Conservation (phyloP, 768 basidiomycete species). For the Rhizopogon vulgaris region DNA sequence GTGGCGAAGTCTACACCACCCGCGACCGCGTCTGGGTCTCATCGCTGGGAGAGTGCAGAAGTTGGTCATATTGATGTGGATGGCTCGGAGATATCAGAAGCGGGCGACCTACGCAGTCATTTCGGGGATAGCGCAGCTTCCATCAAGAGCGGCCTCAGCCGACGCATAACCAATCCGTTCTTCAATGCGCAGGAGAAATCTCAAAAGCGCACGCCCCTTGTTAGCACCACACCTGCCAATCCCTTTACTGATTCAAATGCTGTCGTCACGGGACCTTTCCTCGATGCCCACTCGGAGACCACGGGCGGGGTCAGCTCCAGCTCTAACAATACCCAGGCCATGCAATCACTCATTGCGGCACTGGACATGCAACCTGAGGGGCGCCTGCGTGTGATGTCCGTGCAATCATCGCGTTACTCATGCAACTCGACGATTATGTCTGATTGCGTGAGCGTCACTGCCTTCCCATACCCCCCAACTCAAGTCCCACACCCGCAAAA, state of each 20-base stretch:
- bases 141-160: constrained; percentile 7
- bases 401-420: constrained; percentile 46
- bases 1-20: constrained; percentile 60
- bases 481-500: neutral
- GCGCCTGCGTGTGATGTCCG: constrained; percentile 48
- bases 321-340: constrained; percentile 44
- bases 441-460: constrained; percentile 16
- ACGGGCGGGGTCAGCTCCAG: constrained; percentile 18
- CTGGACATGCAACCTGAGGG: constrained; percentile 45
- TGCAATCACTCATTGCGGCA: constrained; percentile 65
- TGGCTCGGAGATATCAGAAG: constrained; percentile 7
- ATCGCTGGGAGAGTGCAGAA: constrained; percentile 69
- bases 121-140: constrained; percentile 19
- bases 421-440: constrained; percentile 15
- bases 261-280: constrained; percentile 12
- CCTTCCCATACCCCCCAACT: constrained; percentile 27
- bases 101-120: constrained; percentile 14
- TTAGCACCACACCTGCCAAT: constrained; percentile 17
- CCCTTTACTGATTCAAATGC: constrained; percentile 38
- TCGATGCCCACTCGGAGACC: constrained; percentile 14
- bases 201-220: constrained; percentile 10
- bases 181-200: constrained; percentile 36
- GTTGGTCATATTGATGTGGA: constrained; percentile 39
- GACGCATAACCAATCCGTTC: constrained; percentile 30
- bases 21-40: constrained; percentile 42